phyloP scores from a whole-genome alignment of 495 filamentous ascomycete species.

The Astrothelium macrocarpum region DNA sequence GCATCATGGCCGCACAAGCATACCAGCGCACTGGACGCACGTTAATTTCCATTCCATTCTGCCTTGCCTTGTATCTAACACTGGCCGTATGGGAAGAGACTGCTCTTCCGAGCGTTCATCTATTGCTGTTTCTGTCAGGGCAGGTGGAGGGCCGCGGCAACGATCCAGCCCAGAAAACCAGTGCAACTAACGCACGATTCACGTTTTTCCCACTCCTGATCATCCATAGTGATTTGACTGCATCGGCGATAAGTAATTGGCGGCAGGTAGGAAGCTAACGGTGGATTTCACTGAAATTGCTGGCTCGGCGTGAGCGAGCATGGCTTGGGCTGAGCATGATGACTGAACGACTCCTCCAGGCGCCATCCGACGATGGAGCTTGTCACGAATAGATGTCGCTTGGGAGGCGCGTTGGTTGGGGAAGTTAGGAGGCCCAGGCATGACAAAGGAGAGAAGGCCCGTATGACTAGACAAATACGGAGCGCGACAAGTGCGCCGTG shows the following conservation, averaged over 20 bases:
- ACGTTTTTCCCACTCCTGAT: neutral
- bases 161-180: neutral
- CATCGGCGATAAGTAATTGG: neutral
- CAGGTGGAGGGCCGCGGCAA: neutral
- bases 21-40: neutral
- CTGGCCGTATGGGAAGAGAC: neutral
- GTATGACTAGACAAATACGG: slow-evolving; percentile 6
- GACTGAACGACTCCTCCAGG: neutral
- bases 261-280: neutral
- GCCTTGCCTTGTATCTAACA: slow-evolving; percentile 6
- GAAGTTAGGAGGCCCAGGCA: neutral
- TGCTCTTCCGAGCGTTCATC: slow-evolving; percentile 2
- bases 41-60: slow-evolving; percentile 4
- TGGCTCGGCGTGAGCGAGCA: neutral
- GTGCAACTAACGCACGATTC: slow-evolving; percentile 4
- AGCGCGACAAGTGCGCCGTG: neutral
- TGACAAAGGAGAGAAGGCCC: neutral
- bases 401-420: neutral
- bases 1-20: slow-evolving; percentile 4
- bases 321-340: slow-evolving; percentile 4
- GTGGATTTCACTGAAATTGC: neutral
- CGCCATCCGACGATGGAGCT: neutral
- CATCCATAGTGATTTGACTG: neutral
- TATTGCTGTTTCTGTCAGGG: neutral
- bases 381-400: slow-evolving; percentile 5